Percentiles rank a stretch among this genome's conserved stretches.
phyloP scores from a whole-genome alignment of 805 yeast species.

The Wickerhamiella sorbophila region DNA sequence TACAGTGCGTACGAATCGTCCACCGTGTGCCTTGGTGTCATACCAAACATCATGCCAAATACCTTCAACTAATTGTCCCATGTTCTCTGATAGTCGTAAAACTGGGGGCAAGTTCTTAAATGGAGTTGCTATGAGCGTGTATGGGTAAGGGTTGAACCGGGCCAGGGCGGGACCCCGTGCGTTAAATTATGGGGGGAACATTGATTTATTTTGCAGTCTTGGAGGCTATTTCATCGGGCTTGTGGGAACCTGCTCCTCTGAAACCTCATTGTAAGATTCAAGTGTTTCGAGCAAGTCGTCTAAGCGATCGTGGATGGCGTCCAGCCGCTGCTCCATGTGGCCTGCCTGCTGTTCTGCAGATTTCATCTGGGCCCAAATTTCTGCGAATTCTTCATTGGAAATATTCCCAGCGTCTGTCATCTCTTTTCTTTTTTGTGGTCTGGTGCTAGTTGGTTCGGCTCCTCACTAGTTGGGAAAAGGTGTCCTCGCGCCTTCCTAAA shows the following conservation, averaged over 20 bases:
- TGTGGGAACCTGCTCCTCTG: conserved; percentile 2
- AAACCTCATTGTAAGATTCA: neutral
- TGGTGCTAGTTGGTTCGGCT: neutral
- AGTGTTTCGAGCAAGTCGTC: conserved; percentile 11
- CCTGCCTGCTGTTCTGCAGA: conserved; percentile 17
- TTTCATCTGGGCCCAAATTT: conserved; percentile 16
- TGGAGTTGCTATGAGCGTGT: no score
- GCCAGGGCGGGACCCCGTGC: no score
- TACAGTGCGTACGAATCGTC: conserved; percentile 16
- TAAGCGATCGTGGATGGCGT: conserved; percentile 12
- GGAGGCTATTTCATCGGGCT: no score
- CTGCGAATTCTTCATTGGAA: conserved; percentile 15
- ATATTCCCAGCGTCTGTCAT: conserved; percentile 18
- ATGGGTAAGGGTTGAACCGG: no score
- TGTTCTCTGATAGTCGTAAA: no score
- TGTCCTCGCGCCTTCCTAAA: no score
- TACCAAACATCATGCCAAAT: conserved; percentile 21
- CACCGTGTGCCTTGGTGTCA: conserved; percentile 19
- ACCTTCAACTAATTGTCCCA: conserved; percentile 20
- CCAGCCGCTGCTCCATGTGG: conserved; percentile 14
- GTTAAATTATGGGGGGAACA: no score
- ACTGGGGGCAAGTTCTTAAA: no score
- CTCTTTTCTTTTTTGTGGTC: neutral
- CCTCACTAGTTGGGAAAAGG: no score
- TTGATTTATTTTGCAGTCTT: no score